phyloP scores from a whole-genome alignment of 1,139 yeast species.

The Candida sanyaensis region DNA sequence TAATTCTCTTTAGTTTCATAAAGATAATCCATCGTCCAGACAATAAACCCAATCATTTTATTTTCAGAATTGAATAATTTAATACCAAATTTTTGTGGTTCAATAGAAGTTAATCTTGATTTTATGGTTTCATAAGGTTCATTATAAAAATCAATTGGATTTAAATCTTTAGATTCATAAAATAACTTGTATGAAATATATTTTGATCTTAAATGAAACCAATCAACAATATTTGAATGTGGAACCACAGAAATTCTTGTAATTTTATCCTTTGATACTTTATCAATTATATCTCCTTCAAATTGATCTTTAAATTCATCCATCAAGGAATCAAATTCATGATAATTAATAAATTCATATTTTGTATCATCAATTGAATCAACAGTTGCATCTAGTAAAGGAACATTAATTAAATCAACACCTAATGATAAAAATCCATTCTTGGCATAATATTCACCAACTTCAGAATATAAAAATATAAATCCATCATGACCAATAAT shows the following conservation, averaged over 20 bases:
- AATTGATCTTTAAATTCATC: conserved; percentile 23
- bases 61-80: conserved; percentile 20
- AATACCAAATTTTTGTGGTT: conserved; percentile 36
- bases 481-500: conserved; percentile 40
- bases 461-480: conserved; percentile 65
- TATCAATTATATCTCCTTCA: conserved; percentile 17
- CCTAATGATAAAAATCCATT: conserved; percentile 58
- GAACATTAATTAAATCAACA: conserved; percentile 38
- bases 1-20: conserved; percentile 18
- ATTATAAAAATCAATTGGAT: conserved; percentile 24
- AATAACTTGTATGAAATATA: conserved; percentile 34
- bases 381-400: conserved; percentile 5
- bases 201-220: conserved; percentile 49
- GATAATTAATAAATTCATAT: conserved; percentile 26
- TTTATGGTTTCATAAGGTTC: conserved; percentile 28
- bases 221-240: conserved; percentile 33
- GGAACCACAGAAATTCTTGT: conserved; percentile 34
- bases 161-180: conserved; percentile 14
- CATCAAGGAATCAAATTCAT: conserved; percentile 32
- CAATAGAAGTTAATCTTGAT: conserved; percentile 21
- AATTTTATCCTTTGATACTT: conserved; percentile 26
- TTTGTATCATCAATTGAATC: conserved; percentile 1
- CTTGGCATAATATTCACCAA: conserved; percentile 64
- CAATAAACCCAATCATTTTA: conserved; percentile 29
- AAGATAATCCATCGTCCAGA: conserved; percentile 47